Evolutionary conservation across 2,329 filamentous ascomycete genomes (phyloP).

Genomic region (Trichophyton rubrum): DNA sequence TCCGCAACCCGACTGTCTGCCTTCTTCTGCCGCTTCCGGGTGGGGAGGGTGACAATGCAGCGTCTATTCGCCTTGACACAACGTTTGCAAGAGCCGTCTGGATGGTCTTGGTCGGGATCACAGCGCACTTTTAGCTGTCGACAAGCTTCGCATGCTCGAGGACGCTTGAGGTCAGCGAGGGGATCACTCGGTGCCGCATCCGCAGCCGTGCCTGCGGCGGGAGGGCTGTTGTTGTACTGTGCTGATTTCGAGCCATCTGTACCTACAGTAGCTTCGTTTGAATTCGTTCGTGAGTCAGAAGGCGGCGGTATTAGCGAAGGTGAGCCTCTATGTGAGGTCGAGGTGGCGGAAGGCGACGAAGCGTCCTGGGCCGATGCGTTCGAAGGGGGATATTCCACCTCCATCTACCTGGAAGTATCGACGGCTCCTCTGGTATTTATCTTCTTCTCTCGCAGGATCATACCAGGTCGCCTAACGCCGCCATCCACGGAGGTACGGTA

Average conservation of each 20-base stretch:
- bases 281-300: background rate
- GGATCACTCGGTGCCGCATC: conserved; percentile 13
- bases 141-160: conserved; percentile 63
- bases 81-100: conserved; percentile 55
- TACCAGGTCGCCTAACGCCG: background rate
- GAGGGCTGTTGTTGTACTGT: background rate
- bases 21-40: conserved; percentile 77
- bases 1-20: conserved; percentile 80
- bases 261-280: background rate
- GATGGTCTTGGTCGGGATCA: conserved; percentile 55
- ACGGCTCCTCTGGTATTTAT: background rate
- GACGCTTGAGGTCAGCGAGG: conserved; percentile 47
- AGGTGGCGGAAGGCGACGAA: background rate
- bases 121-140: conserved; percentile 71
- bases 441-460: background rate
- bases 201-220: background rate
- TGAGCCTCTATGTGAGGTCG: background rate
- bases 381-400: conserved; percentile 15
- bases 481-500: conserved; percentile 2
- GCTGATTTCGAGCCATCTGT: background rate
- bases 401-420: conserved; percentile 18
- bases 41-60: conserved; percentile 65
- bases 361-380: background rate
- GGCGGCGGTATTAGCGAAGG: background rate
- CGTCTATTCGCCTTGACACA: conserved; percentile 68